Conservation (phyloP, 2,329 filamentous ascomycete genomes). For the Claviceps pazoutovae region DNA sequence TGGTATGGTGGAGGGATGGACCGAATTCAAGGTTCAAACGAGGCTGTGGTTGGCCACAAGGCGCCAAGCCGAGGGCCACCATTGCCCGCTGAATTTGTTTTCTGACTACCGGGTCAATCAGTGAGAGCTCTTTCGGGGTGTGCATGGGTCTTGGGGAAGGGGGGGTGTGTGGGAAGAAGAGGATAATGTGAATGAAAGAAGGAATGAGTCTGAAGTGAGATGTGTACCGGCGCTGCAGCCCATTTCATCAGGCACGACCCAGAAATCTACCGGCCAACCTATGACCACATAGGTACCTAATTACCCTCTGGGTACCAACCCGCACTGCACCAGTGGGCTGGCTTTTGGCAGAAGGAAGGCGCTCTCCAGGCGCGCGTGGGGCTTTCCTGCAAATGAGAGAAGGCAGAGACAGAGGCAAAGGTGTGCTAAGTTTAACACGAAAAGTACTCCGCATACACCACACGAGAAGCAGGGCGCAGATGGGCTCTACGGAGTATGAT, state of each 20-base stretch:
- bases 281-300: not conserved
- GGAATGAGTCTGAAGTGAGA: constrained; percentile 6
- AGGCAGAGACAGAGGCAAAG: not conserved
- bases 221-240: not conserved
- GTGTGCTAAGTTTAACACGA: not conserved
- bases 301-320: not conserved
- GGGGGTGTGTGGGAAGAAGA: constrained; percentile 1
- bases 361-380: constrained; percentile 1
- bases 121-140: constrained; percentile 3
- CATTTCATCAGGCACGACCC: not conserved
- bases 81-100: constrained; percentile 7
- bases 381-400: not conserved
- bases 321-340: not conserved
- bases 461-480: not conserved
- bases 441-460: not conserved
- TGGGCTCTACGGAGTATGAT: not conserved
- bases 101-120: constrained; percentile 6
- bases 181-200: constrained; percentile 4
- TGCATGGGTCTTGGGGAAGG: constrained; percentile 1
- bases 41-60: constrained; percentile 11
- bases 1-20: constrained; percentile 10
- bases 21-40: constrained; percentile 10
- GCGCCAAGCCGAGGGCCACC: constrained; percentile 7
- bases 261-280: not conserved
- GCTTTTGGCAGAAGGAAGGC: constrained; percentile 2